Conservation (phyloP, 768 basidiomycete species). For the Mycena albidolilacea region DNA sequence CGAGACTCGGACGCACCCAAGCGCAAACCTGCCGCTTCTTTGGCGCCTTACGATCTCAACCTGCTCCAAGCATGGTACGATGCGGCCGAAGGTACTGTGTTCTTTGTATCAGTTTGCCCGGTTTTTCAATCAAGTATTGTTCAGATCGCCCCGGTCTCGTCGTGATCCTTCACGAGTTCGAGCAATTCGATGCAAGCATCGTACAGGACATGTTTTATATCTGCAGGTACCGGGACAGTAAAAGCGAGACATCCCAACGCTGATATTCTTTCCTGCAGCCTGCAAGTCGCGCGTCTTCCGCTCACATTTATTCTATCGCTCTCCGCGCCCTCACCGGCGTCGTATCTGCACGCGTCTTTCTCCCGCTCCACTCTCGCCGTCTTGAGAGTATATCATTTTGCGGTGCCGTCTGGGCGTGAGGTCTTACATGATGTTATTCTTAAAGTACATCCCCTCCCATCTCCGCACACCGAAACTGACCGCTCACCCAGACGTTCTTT, state of each 20-base stretch:
- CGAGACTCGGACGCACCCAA: constrained; percentile 55
- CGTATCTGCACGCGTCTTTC: constrained; percentile 73
- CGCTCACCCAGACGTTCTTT: constrained; percentile 71
- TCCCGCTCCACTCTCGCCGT: constrained; percentile 71
- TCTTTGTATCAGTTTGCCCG: neutral
- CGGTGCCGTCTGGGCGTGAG: constrained; percentile 62
- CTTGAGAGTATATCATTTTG: constrained; percentile 67
- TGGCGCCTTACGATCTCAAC: constrained; percentile 75
- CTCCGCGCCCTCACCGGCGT: constrained; percentile 68
- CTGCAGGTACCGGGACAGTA: constrained; percentile 66
- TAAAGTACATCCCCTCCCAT: constrained; percentile 56
- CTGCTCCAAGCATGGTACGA: constrained; percentile 74
- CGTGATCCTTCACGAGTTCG: constrained; percentile 81
- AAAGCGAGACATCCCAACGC: neutral
- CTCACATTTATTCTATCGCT: constrained; percentile 76
- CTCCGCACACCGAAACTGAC: neutral
- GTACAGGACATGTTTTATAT: constrained; percentile 81
- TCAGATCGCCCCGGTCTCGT: constrained; percentile 58
- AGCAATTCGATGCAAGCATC: constrained; percentile 74
- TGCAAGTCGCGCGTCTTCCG: constrained; percentile 67
- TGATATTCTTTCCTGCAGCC: constrained; percentile 54
- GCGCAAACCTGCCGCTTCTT: constrained; percentile 63
- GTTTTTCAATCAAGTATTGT: neutral
- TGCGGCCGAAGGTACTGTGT: constrained; percentile 44
- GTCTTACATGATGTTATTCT: constrained; percentile 70